Evolutionary conservation across 495 filamentous ascomycete species (phyloP), one percentile per base, ranked within the genome.

Genomic region (Lasiosphaeriaceae sp.): DNA sequence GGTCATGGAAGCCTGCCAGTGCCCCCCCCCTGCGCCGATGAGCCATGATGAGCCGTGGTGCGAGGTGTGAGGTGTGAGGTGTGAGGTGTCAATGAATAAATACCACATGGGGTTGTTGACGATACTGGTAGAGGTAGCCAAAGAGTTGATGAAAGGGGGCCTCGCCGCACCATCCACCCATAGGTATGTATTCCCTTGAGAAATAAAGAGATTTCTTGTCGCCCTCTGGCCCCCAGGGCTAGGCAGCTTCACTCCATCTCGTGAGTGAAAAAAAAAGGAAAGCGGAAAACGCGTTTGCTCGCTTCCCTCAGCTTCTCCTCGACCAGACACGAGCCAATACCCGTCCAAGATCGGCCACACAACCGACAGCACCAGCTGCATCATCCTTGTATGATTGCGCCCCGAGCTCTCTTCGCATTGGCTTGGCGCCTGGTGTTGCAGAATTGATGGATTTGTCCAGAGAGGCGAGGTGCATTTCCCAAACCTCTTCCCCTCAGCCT

Each of bases 381-480:
- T 44, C 29, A 26, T n/a, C 9, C 37, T 19, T 7, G 19, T 20
- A 47, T 47, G 45, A 2, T 24, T 47, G 39, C 52, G 56, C 31
- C 56, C 52, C 51, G 37, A 26, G 24, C 49, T 55, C 52, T 20
- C 47, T 43, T 35, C 26, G 58, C 58, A 60, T 60, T 56, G 44
- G 54, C 61, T 57, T 63, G 52, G 53, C 61, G 24, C 24, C 55
- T 47, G 41, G 44, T 24, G 43, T 11, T 22, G 56, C 49, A 52
- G 50, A 49, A 50, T 44, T 22, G 26, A 50, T 50, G 37, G 47
- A 50, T 16, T 24, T 54, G 52, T 47, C 11, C 41, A 46, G 52
- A 46, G 52, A 55, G 52, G 52, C 52, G 24, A 47, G 26, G 52
- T 55, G 52, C 52, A 55, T 58, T 51, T 53, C 51, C 58, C 50